A percentile compares a stretch with the other conserved stretches of the same genome.
Evolutionary conservation across 208 protist species (phyloP).

Genomic region (Trypanosoma boissoni): DNA sequence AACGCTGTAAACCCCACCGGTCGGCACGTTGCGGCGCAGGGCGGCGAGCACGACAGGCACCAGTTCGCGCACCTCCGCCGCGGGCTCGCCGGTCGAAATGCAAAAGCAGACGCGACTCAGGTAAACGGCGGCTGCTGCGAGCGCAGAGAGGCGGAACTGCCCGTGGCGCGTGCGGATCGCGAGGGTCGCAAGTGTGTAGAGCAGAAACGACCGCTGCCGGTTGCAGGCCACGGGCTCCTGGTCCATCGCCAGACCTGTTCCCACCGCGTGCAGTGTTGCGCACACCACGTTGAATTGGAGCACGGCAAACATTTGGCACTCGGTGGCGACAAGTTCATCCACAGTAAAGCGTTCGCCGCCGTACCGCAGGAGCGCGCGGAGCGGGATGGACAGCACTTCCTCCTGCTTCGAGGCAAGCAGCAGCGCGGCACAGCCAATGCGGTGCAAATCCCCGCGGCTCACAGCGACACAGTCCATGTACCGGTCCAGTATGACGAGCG

Average conservation of each 20-base stretch:
- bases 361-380: constrained; percentile 90
- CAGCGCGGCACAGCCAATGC: constrained; percentile 87
- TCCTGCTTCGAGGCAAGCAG: constrained; percentile 98
- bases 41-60: constrained; percentile 37
- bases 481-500: constrained; percentile 65
- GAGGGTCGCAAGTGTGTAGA: constrained; percentile 55
- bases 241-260: constrained; percentile 46
- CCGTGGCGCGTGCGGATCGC: constrained; percentile 55
- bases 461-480: constrained; percentile 71
- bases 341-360: constrained; percentile 87
- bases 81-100: constrained; percentile 39
- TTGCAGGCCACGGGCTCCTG: constrained; percentile 55
- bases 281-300: constrained; percentile 48
- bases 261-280: constrained; percentile 49
- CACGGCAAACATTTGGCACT: constrained; percentile 38
- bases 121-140: constrained; percentile 65
- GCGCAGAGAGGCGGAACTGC: constrained; percentile 43
- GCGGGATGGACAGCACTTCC: constrained; percentile 93
- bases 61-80: constrained; percentile 33
- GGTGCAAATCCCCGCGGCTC: constrained; percentile 40
- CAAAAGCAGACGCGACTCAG: constrained; percentile 43
- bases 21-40: constrained; percentile 11
- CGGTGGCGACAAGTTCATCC: constrained; percentile 44
- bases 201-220: constrained; percentile 44
- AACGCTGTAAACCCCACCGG: constrained; percentile 37